Percentiles rank a stretch among this genome's conserved stretches.
These are phyloP conservation scores for Breviolum minutum DNA, from an alignment of 73 alveolate species.

Conservation along the genomic window DNA sequence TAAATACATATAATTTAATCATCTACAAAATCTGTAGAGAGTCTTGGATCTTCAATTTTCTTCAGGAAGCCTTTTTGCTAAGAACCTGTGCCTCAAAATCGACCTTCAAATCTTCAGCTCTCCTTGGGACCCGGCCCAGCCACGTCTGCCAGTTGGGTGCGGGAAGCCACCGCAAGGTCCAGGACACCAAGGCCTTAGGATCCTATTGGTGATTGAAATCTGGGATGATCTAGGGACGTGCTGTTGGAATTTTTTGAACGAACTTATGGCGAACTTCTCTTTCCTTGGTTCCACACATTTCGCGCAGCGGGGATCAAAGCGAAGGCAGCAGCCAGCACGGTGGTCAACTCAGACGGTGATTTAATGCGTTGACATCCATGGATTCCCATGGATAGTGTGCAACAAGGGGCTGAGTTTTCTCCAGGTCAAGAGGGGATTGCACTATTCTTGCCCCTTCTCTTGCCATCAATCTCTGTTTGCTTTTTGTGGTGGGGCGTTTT, in stretches of 20 bases:
- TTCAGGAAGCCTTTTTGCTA: no score
- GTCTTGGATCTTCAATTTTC: no score
- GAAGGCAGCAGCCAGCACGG: constrained; percentile 51
- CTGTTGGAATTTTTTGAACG: no score
- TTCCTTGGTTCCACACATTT: neutral
- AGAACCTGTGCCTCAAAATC: no score
- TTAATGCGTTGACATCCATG: neutral
- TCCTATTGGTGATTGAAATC: neutral
- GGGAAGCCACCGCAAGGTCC: constrained; percentile 79
- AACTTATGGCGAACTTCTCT: no score
- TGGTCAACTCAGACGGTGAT: constrained; percentile 44
- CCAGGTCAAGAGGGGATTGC: no score
- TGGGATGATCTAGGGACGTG: neutral
- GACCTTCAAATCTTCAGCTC: neutral
- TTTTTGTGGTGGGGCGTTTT: neutral
- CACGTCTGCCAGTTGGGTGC: constrained; percentile 75
- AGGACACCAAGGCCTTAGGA: constrained; percentile 38
- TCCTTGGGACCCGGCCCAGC: constrained; percentile 1
- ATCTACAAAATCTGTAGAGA: no score
- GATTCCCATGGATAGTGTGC: neutral
- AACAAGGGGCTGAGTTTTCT: no score
- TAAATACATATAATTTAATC: no score
- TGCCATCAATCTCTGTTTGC: neutral
- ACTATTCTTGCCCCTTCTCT: no score
- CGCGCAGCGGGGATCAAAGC: constrained; percentile 75